Base-by-base conservation (phyloP, 331 rosid genomes). In the Malus hybrid region DNA sequence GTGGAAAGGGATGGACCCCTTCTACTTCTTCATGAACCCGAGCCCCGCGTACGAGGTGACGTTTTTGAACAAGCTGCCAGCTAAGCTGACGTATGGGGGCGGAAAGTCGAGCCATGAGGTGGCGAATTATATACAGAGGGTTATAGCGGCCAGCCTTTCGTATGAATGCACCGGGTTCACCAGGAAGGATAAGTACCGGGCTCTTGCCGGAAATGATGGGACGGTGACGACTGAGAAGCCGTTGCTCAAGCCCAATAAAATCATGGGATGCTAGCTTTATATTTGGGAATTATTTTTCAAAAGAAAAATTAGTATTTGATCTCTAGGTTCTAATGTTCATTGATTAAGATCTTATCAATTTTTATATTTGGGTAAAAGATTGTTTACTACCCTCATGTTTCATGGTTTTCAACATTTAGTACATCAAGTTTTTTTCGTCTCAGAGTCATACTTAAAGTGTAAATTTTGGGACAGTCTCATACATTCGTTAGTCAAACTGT, bases 1-100 rank as follows among this genome's bases (percentile, higher is more conserved):
- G 8, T 90, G 97, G 90, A 93, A 93, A 50, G 97, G 95, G 24
- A 87, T 93, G 97, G 98, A 93, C 82, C 96, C 98, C 0, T 93
- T 93, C 32, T 89, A 90, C 84, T 89, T 93, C 81, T 89, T 90
- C 85, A 90, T 90, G 98, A 90, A 93, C 82, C 96, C 98, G 6
- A 87, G 87, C 55, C 98, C 96, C 3, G 69, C 83, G 1, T 93
- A 93, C 44, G 98, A 93, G 68, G 95, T 93, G 0, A 93, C 86
- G 0, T 90, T 90, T 67, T 71, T 90, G 80, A 88, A 85, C 54
- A 93, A 89, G 86, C 52, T 90, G 75, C 88, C 97, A 0, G 50
- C 52, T 9, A 91, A 93, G 76, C 74, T 93, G 19, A 93, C 96
- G 1, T 89, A 86, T 61, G 55, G 81, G 2, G 65, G 84, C 0